Evolutionary conservation across 331 rosid genomes (phyloP), one percentile per base, ranked within the genome.

Genomic region (Arachis monticola): DNA sequence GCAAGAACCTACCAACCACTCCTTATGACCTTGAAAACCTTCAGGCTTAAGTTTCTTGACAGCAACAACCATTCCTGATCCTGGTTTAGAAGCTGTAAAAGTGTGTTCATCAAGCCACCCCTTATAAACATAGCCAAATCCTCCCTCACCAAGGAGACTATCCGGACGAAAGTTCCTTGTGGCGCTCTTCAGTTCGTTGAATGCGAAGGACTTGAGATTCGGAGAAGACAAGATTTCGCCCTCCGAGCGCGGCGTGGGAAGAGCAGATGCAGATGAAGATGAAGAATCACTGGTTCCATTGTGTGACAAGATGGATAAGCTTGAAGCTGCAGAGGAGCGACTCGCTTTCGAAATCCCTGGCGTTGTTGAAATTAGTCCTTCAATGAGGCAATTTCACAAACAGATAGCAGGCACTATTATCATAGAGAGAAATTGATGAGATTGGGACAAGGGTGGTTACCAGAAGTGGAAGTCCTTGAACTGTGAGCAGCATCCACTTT

Each of bases 221-320:
- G 85, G 85, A 10, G 85, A 81, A 50, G 79, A 81, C 72, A 81
- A 59, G 42, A 81, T 81, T 67, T 81, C 85, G 42, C 85, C 82
- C 81, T 81, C 85, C 4, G 85, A 76, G 42, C 85, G 77, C 53
- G 85, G 83, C 13, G 81, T 68, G 40, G 81, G 79, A 68, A 79
- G 74, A 35, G 22, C 22, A 17, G 22, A 17, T 17, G 42, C 66
- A 51, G 8, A 44, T 4, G 75, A 69, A 67, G 8, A 44, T 44
- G 75, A 69, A 67, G 67, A 55, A 60, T 60, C 80, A 55, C 76
- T 77, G 52, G 14, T 62, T 44, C 60, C 75, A 60, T 71, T 66
- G 60, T 14, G 32, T 41, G 85, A 76, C 22, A 51, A 69, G 66
- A 65, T 14, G 13, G 85, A 76, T 42, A 76, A 52, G 75, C 52